These are phyloP conservation scores for Stemphylium beticola DNA, from an alignment of 2,329 filamentous ascomycete species.

Conservation along the genomic window DNA sequence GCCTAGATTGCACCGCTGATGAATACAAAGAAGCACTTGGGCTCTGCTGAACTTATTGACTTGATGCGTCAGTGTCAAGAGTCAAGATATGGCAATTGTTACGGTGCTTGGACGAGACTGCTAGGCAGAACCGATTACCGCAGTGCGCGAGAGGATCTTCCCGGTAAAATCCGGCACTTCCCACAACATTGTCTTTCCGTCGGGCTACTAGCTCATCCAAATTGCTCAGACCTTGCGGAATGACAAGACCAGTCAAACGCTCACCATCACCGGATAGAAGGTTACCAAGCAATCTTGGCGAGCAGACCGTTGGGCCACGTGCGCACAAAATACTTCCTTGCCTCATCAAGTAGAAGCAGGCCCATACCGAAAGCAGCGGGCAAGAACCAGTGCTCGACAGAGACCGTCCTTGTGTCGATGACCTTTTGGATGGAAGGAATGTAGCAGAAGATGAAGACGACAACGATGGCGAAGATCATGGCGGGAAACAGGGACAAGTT, in stretches of 20 bases:
- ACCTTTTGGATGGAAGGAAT: constrained; percentile 68
- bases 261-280: background rate
- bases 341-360: constrained; percentile 70
- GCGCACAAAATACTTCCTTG: constrained; percentile 67
- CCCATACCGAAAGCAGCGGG: constrained; percentile 74
- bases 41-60: background rate
- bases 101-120: no score
- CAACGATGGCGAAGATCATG: constrained; percentile 70
- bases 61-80: background rate
- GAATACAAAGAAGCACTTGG: constrained; percentile 15
- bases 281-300: constrained; percentile 69
- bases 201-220: no score
- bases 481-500: constrained; percentile 75
- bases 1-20: constrained; percentile 27
- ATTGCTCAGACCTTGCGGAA: no score
- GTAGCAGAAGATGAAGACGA: constrained; percentile 72
- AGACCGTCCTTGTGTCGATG: constrained; percentile 67
- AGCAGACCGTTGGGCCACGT: constrained; percentile 64
- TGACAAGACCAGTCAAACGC: background rate
- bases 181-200: no score
- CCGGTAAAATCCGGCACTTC: no score
- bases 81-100: no score
- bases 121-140: no score
- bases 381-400: constrained; percentile 77
- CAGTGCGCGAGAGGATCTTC: no score